phyloP scores from a whole-genome alignment of 2,329 filamentous ascomycete genomes.

The Penicillium sp. region DNA sequence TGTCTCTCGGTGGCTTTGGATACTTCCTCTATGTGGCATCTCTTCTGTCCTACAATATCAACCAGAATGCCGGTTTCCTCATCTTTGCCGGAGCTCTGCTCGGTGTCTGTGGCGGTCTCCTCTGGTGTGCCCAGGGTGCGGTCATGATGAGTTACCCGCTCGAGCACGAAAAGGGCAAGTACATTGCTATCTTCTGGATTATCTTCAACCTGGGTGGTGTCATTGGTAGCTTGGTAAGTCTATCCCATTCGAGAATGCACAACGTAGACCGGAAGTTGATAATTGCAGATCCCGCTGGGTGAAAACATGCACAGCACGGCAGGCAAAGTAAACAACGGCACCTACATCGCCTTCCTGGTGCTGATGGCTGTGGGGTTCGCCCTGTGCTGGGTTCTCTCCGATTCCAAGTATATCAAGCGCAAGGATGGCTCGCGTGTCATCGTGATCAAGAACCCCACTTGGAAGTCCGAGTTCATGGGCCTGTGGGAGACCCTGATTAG shows the following conservation, averaged over 20 bases:
- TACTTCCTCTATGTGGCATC: conserved; percentile 49
- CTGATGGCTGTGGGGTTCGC: conserved; percentile 69
- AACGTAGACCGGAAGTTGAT: not conserved
- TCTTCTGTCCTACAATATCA: conserved; percentile 50
- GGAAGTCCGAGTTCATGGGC: conserved; percentile 72
- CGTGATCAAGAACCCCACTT: conserved; percentile 85
- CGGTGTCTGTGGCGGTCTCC: conserved; percentile 47
- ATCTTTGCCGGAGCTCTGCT: conserved; percentile 49
- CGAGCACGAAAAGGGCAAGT: conserved; percentile 77
- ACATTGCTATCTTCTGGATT: conserved; percentile 89
- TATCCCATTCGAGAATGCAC: not conserved
- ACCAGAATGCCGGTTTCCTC: conserved; percentile 46
- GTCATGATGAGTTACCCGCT: conserved; percentile 74
- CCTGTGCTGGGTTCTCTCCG: conserved; percentile 64
- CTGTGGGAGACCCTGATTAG: conserved; percentile 66
- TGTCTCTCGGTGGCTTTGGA: conserved; percentile 46
- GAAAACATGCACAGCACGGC: conserved; percentile 44
- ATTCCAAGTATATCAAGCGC: conserved; percentile 68
- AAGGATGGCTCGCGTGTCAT: conserved; percentile 75
- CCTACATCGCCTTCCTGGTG: conserved; percentile 85
- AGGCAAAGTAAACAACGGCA: conserved; percentile 58
- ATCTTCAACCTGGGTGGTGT: conserved; percentile 92
- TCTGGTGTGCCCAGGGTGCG: conserved; percentile 51
- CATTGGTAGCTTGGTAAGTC: conserved; percentile 66
- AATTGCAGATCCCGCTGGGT: conserved; percentile 40